Conservation (phyloP, 1,284 basidiomycete genomes). For the Paramarasmius palmivorus region DNA sequence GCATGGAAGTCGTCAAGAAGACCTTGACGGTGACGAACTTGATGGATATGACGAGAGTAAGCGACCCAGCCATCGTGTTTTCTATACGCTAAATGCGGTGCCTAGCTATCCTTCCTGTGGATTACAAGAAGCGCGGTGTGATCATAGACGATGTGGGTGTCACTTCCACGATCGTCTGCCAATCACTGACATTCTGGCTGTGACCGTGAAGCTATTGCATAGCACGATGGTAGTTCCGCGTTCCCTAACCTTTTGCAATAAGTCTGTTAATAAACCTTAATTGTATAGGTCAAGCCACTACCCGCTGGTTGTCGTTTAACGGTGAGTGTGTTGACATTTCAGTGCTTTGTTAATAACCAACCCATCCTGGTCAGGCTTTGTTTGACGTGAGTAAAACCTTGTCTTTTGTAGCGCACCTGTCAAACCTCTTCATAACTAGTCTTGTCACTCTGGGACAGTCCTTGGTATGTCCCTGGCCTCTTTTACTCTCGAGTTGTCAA, state of each 20-base stretch:
- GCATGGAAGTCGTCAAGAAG: conserved; percentile 80
- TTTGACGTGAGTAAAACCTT: conserved; percentile 59
- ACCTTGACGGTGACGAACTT: conserved; percentile 66
- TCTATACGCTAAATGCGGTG: too few relatives aligned
- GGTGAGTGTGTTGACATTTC: conserved; percentile 37
- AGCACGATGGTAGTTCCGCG: conserved; percentile 48
- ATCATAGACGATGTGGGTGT: conserved; percentile 77
- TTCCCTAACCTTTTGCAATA: background rate
- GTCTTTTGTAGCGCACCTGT: conserved; percentile 11
- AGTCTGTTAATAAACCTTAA: conserved; percentile 10
- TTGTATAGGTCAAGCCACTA: conserved; percentile 51
- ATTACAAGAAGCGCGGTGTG: conserved; percentile 66
- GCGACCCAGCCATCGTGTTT: conserved; percentile 2
- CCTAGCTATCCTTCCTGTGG: conserved; percentile 71
- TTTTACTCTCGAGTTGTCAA: background rate
- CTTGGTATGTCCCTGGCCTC: conserved; percentile 44
- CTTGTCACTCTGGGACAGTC: conserved; percentile 64
- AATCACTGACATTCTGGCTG: conserved; percentile 1
- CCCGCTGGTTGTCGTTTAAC: conserved; percentile 69
- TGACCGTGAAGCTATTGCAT: conserved; percentile 51
- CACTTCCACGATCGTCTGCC: background rate
- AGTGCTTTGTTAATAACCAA: background rate
- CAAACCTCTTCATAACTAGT: conserved; percentile 30
- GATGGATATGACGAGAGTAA: conserved; percentile 74
- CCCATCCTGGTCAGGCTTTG: conserved; percentile 45